Evolutionary conservation across 169 alveolate species (phyloP).

Genomic region (Perkinsus chesapeaki): DNA sequence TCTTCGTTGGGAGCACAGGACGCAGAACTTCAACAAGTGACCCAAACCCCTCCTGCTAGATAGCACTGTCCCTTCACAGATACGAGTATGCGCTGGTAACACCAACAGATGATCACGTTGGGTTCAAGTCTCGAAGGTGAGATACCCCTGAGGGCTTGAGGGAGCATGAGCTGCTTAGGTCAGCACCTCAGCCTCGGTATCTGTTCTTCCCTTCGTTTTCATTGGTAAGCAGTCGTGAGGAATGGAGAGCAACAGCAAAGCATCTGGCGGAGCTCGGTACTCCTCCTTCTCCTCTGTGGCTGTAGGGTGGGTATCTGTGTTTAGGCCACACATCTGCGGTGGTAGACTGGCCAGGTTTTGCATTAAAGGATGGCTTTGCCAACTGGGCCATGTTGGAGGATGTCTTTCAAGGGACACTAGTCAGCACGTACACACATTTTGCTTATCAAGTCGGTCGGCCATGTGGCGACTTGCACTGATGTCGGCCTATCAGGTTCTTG

Average conservation of each 20-base stretch:
- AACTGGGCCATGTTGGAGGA: not conserved
- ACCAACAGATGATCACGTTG: not conserved
- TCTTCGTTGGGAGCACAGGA: not conserved
- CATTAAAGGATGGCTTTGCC: not conserved
- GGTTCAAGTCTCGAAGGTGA: not conserved
- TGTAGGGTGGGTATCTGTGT: not conserved
- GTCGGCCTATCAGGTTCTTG: not conserved
- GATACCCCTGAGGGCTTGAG: not conserved
- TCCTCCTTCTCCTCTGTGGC: not conserved
- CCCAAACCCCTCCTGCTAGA: not conserved
- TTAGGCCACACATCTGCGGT: not conserved
- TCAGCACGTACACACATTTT: not conserved
- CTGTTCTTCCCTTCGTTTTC: not conserved
- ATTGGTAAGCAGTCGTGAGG: not conserved
- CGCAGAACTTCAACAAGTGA: not conserved
- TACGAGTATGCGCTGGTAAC: not conserved
- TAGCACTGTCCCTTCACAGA: not conserved
- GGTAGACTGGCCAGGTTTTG: not conserved
- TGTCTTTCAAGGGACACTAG: not conserved
- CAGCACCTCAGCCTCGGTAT: not conserved
- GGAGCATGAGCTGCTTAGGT: not conserved
- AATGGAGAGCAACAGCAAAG: not conserved
- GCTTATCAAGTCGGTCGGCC: not conserved
- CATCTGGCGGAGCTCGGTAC: not conserved
- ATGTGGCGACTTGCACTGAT: not conserved